A percentile compares a stretch with the other conserved stretches of the same genome.
These are phyloP conservation scores for Acmispon strigosus DNA, from an alignment of 306 rosid genomes.

Conservation along the genomic window DNA sequence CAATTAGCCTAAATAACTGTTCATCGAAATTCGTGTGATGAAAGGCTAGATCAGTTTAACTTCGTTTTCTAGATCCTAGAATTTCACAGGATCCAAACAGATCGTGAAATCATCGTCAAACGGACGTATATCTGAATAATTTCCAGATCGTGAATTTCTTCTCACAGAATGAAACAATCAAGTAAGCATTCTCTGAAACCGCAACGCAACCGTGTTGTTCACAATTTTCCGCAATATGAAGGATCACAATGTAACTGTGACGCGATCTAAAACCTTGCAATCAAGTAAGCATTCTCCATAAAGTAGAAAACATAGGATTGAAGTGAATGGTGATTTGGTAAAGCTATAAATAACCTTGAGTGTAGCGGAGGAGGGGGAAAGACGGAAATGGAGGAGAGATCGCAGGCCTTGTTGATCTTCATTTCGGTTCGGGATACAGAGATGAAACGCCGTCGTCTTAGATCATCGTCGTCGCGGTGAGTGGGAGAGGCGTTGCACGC, in stretches of 20 bases:
- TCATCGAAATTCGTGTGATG: background rate
- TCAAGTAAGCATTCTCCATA: background rate
- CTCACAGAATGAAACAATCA: background rate
- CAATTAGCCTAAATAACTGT: background rate
- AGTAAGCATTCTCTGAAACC: background rate
- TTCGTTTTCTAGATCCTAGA: constrained; percentile 9
- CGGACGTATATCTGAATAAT: background rate
- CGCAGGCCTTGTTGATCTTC: constrained; percentile 88
- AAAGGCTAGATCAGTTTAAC: background rate
- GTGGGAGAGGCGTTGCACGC: background rate
- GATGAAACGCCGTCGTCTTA: background rate
- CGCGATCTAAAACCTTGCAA: too few species aligned
- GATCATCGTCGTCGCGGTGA: background rate
- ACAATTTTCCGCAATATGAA: too few species aligned
- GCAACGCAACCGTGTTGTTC: too few species aligned
- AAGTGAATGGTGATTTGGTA: background rate
- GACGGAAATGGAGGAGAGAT: constrained; percentile 83
- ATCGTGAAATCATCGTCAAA: background rate
- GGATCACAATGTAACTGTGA: too few species aligned
- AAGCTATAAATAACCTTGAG: background rate
- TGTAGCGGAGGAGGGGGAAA: constrained; percentile 54
- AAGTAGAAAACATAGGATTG: background rate
- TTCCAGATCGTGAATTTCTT: background rate
- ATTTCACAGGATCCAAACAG: constrained; percentile 19
- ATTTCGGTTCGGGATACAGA: constrained; percentile 37